Evolutionary conservation across 768 basidiomycete species (phyloP), one percentile per base, ranked within the genome.

Genomic region (Trametes cubensis): DNA sequence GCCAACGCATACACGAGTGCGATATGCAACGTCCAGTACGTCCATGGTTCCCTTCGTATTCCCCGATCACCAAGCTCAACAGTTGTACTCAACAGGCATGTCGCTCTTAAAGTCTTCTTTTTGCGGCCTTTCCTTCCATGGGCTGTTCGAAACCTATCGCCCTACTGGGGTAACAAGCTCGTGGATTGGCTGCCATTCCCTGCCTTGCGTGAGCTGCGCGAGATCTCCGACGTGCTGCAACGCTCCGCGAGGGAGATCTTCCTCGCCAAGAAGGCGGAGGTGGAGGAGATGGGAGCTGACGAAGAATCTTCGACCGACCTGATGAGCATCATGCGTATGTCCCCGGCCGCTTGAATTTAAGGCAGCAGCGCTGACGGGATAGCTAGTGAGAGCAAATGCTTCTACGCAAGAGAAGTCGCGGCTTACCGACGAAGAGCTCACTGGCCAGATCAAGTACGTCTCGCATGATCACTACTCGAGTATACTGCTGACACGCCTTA

Each of bases 291-390:
- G 21, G 65, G 58, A 46, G 51, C 46, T 39, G 34, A 42, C 18
- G 64, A 67, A 38, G 52, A 52, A 18, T 67, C 61, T 60, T 67
- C 64, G 52, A 69, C 73, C 53, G 76, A 79, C 47, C 74, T 79
- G 42, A 76, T 79, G 77, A 76, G 68, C 59, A 73, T 79, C 63
- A 73, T 79, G 71, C 34, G 78, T 79, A 46, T 60, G 76, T 60
- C 11, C 5, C 3, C 17, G 17, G 0, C 0, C 23, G 14, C 25
- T 18, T 10, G 3, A 14, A 40, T 51, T 20, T 7, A 28, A 28
- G 28, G 7, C 15, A 4, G 6, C 18, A 10, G 44, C 28, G n/a
- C 15, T 13, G 1, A 18, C 1, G 17, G 44, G 21, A 15, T 1
- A 8, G 38, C 21, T 20, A 78, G 77, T 79, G 49, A 68, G 55